These are phyloP conservation scores for Kodamaea kakaduensis DNA, from an alignment of 805 yeast species.

Conservation along the genomic window DNA sequence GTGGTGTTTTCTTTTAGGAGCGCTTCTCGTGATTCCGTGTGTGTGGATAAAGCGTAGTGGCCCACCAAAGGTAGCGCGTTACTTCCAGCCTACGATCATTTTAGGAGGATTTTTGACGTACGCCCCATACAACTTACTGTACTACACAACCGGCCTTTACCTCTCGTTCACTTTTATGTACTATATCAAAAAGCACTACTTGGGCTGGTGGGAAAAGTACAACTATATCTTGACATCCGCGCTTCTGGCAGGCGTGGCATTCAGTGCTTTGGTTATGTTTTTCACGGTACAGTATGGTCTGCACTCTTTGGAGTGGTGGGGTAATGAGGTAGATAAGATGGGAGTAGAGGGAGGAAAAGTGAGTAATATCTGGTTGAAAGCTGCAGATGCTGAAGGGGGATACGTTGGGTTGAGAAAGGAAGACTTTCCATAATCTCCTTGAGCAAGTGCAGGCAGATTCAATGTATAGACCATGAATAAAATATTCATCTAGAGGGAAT, in stretches of 20 bases:
- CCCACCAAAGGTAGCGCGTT: slow-evolving; percentile 29
- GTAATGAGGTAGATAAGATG: slow-evolving; percentile 35
- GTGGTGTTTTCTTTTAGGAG: slow-evolving; percentile 59
- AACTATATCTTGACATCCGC: slow-evolving; percentile 61
- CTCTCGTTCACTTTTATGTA: slow-evolving; percentile 56
- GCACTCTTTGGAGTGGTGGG: slow-evolving; percentile 59
- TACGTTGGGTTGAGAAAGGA: slow-evolving; percentile 12
- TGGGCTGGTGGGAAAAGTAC: slow-evolving; percentile 69
- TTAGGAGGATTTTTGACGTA: slow-evolving; percentile 46
- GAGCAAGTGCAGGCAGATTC: too few species aligned
- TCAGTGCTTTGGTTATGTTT: slow-evolving; percentile 56
- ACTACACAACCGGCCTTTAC: slow-evolving; percentile 58
- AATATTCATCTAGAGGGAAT: not conserved
- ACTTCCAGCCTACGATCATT: slow-evolving; percentile 52
- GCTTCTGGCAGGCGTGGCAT: slow-evolving; percentile 59
- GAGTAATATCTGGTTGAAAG: slow-evolving; percentile 28
- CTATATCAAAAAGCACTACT: slow-evolving; percentile 45
- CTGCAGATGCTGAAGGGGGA: slow-evolving; percentile 19
- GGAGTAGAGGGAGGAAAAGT: slow-evolving; percentile 36
- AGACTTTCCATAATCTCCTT: slow-evolving; percentile 13
- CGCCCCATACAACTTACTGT: slow-evolving; percentile 51
- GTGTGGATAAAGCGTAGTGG: slow-evolving; percentile 34
- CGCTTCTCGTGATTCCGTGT: slow-evolving; percentile 33
- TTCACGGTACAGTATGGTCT: slow-evolving; percentile 47
- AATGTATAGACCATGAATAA: too few species aligned